These are phyloP conservation scores for Dipodascus geniculatus DNA, from an alignment of 805 yeast species.

Conservation along the genomic window DNA sequence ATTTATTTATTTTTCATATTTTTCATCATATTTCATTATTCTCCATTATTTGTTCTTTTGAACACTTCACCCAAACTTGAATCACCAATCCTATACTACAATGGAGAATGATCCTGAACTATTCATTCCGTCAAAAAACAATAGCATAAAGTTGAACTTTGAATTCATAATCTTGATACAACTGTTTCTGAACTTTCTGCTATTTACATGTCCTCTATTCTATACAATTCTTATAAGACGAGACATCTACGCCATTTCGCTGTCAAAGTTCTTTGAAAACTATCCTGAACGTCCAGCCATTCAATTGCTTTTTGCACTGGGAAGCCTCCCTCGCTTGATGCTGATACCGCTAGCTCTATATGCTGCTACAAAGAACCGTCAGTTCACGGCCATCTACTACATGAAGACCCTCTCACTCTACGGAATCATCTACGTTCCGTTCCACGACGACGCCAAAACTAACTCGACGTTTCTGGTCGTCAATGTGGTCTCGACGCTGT, in stretches of 20 bases:
- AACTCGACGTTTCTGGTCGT: background rate
- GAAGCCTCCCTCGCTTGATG: slow-evolving; percentile 71
- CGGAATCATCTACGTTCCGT: background rate
- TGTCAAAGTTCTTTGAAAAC: slow-evolving; percentile 33
- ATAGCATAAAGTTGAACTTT: background rate
- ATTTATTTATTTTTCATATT: background rate
- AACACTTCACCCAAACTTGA: background rate
- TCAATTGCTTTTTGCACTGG: slow-evolving; percentile 68
- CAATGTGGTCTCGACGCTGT: background rate
- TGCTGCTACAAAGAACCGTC: background rate
- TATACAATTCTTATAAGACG: background rate
- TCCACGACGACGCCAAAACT: background rate
- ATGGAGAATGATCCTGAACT: background rate
- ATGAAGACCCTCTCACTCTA: background rate
- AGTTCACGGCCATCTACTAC: background rate
- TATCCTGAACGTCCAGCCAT: slow-evolving; percentile 78
- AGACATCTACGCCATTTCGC: background rate
- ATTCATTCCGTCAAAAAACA: background rate
- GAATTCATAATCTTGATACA: background rate
- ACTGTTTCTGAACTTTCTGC: background rate
- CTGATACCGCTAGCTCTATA: slow-evolving; percentile 18
- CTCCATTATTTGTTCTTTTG: background rate
- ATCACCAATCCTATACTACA: too few species aligned
- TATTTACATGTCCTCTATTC: background rate
- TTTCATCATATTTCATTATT: too few species aligned